A percentile compares a stretch with the other conserved stretches of the same genome.
Conservation (phyloP, 768 basidiomycete genomes). For the Clavulina sp. region DNA sequence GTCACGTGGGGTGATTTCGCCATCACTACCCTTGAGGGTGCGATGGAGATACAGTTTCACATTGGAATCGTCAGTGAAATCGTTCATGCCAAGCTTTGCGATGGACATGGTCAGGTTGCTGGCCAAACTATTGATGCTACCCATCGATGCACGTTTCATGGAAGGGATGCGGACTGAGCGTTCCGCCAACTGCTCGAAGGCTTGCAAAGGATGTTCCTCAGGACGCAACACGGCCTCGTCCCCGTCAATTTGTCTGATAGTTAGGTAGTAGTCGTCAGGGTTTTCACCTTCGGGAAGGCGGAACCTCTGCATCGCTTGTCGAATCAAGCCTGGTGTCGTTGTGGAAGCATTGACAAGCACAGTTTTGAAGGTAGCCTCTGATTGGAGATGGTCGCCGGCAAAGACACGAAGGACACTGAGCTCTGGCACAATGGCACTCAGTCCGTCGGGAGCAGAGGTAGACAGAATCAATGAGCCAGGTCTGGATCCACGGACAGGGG, state of each 20-base stretch:
- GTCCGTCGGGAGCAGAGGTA: constrained; percentile 36
- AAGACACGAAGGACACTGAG: constrained; percentile 93
- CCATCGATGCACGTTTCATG: constrained; percentile 84
- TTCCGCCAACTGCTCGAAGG: constrained; percentile 74
- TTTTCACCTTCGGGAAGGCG: constrained; percentile 47
- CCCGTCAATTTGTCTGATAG: constrained; percentile 84
- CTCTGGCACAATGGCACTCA: constrained; percentile 41
- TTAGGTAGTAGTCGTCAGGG: constrained; percentile 63
- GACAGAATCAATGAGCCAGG: constrained; percentile 66
- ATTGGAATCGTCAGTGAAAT: constrained; percentile 90
- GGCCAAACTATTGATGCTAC: constrained; percentile 84
- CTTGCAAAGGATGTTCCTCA: constrained; percentile 66
- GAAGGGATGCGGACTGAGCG: constrained; percentile 52
- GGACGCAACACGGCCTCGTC: constrained; percentile 47
- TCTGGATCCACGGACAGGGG: constrained; percentile 20
- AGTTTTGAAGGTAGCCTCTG: constrained; percentile 97
- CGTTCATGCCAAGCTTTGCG: constrained; percentile 85
- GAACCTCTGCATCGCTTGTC: constrained; percentile 91
- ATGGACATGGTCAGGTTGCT: constrained; percentile 92
- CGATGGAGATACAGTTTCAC: constrained; percentile 94
- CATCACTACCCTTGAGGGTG: neutral
- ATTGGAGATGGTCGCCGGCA: constrained; percentile 76
- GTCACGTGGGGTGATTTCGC: constrained; percentile 22
- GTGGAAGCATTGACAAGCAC: constrained; percentile 81
- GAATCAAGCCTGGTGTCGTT: constrained; percentile 64